Evolutionary conservation across 306 rosid genomes (phyloP).

Genomic region (Herpetospermum pedunculosum): DNA sequence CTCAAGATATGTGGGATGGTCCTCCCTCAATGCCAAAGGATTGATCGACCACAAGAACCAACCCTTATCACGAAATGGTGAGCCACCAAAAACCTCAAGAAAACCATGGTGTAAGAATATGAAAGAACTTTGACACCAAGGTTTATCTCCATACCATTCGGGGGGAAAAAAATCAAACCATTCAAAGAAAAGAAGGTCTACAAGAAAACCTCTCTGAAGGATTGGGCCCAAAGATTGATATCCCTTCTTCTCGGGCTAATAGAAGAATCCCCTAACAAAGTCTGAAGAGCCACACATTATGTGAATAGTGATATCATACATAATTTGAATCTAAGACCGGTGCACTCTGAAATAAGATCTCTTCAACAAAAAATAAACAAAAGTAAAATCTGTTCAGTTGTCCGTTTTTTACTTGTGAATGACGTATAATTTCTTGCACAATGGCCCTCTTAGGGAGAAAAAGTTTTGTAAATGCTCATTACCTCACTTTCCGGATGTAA

Average conservation of each 20-base stretch:
- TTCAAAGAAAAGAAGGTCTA: neutral
- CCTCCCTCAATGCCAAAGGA: too few species aligned
- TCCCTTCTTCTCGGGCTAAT: neutral
- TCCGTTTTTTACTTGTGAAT: neutral
- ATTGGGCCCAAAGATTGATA: neutral
- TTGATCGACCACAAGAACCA: too few species aligned
- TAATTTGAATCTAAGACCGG: neutral
- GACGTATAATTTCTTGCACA: neutral
- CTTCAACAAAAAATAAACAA: neutral
- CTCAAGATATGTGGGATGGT: too few species aligned
- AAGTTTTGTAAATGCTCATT: slow-evolving; percentile 10
- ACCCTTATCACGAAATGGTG: too few species aligned
- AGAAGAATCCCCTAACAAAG: neutral
- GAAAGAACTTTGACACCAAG: too few species aligned
- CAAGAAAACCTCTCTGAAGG: neutral
- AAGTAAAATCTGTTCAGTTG: neutral
- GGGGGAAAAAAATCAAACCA: too few species aligned
- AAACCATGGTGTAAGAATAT: too few species aligned
- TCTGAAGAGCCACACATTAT: neutral
- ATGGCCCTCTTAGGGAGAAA: neutral
- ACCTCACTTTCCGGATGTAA: slow-evolving; percentile 91
- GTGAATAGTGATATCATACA: neutral
- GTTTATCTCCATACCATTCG: neutral
- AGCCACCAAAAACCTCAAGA: too few species aligned
- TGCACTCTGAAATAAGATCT: neutral